Base-by-base conservation (phyloP, 441 rosid genomes). In the Adansonia rubrostipa region DNA sequence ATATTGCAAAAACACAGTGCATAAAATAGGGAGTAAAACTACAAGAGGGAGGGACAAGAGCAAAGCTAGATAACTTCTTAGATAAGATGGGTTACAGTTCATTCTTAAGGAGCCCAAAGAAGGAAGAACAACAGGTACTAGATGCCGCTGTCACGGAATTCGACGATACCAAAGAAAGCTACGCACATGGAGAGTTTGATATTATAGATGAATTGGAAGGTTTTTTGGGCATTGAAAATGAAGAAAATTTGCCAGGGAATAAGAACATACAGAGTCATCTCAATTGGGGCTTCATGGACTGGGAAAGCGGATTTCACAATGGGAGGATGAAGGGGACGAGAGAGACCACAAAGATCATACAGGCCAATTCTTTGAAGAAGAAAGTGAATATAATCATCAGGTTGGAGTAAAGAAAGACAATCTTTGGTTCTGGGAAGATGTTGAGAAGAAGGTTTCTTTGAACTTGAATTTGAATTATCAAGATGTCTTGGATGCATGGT, bases 401-500 rank as follows among this genome's bases (percentile, higher is more conserved):
- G 71, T 76, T 42, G 45, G 33, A 28, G 33, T 65, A 17, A 87
- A 91, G 77, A 80, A 72, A 77, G 89, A 87, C 66, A 81, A 79
- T 57, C 5, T 71, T 33, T 28, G 84, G 84, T 10, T 74, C 33
- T 28, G 33, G 86, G 85, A 86, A 57, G 71, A 82, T 67, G 87
- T 80, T 11, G 81, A 79, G 24, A 82, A 51, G 47, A 82, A 56
- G 57, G 69, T 80, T 22, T 79, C 82, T 77, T 81, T 92, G 85
- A 90, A 89, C 71, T 80, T 92, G 85, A 92, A 92, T 68, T 77
- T 92, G 84, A 92, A 92, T 82, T 91, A 90, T 86, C 92, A 92
- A 80, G 86, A 89, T 24, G 92, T 92, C 6, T 75, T 92, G 81
- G 90, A 92, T 80, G 96, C 93, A 14, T 92, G 93, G 93, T 89